phyloP scores from a whole-genome alignment of 768 basidiomycete genomes.

The Leccinum aurantiacum region DNA sequence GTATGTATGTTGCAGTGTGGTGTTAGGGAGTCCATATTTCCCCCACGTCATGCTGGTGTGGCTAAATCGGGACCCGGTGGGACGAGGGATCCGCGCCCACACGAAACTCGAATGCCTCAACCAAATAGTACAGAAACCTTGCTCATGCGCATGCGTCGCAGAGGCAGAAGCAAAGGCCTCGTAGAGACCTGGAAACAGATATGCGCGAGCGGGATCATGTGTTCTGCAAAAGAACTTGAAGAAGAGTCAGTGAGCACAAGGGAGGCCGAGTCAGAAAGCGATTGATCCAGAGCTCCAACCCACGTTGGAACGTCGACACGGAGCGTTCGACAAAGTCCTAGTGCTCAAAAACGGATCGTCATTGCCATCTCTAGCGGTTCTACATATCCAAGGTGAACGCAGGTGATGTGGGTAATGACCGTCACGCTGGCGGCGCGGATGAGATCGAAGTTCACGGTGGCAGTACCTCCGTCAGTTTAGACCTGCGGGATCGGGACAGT shows the following conservation, averaged over 20 bases:
- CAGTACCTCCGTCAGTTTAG: background rate
- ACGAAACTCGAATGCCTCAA: constrained; percentile 21
- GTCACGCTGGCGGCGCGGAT: background rate
- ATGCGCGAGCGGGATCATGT: constrained; percentile 27
- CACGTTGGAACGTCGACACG: background rate
- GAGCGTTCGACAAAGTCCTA: background rate
- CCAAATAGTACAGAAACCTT: constrained; percentile 27
- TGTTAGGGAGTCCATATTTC: background rate
- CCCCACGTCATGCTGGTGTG: background rate
- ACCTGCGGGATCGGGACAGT: background rate
- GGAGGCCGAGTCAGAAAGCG: constrained; percentile 26
- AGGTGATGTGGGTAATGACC: background rate
- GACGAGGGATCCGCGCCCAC: background rate
- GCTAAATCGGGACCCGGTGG: too few relatives aligned
- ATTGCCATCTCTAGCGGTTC: constrained; percentile 32
- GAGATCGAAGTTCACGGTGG: background rate
- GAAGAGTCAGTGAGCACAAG: constrained; percentile 19
- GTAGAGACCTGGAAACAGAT: constrained; percentile 34
- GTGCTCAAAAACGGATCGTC: constrained; percentile 21
- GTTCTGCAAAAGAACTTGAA: constrained; percentile 19
- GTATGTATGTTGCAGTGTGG: background rate
- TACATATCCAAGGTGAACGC: background rate
- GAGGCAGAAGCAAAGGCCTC: constrained; percentile 33
- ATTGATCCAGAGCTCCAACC: constrained; percentile 1
- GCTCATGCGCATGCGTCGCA: constrained; percentile 27